A percentile compares a stretch with the other conserved stretches of the same genome.
Evolutionary conservation across 371 early-diverging fungal species (phyloP).

Genomic region (Mortierella sp.): DNA sequence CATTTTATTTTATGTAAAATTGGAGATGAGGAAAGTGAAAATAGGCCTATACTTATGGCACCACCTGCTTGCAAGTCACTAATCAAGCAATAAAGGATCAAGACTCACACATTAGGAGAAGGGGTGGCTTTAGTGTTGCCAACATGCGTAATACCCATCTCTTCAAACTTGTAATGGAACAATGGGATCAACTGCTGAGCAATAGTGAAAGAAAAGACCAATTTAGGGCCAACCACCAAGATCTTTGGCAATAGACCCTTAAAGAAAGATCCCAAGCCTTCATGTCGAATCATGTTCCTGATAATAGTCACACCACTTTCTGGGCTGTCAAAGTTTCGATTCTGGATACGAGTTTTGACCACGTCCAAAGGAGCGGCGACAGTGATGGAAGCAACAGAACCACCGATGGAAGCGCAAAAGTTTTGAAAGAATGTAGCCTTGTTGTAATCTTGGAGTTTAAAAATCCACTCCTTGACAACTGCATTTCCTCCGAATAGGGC

Average conservation of each 20-base stretch:
- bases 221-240: conserved; percentile 96
- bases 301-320: conserved; percentile 91
- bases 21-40: too few species aligned
- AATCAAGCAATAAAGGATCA: too few species aligned
- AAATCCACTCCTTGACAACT: conserved; percentile 93
- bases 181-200: conserved; percentile 95
- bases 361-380: conserved; percentile 98
- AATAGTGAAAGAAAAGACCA: conserved; percentile 97
- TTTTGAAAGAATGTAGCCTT: conserved; percentile 98
- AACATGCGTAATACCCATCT: conserved; percentile 60
- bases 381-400: conserved; percentile 94
- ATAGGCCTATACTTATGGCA: too few species aligned
- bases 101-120: too few species aligned
- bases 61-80: too few species aligned
- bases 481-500: conserved; percentile 97
- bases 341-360: conserved; percentile 98
- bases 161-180: conserved; percentile 70
- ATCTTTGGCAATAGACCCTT: conserved; percentile 98
- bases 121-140: too few species aligned
- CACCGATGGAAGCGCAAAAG: conserved; percentile 96
- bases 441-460: conserved; percentile 87
- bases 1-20: too few species aligned
- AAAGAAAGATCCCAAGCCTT: conserved; percentile 96
- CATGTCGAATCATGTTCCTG: conserved; percentile 88
- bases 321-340: conserved; percentile 90